Evolutionary conservation across 768 basidiomycete genomes (phyloP).

Genomic region (Solioccasus polychromus): DNA sequence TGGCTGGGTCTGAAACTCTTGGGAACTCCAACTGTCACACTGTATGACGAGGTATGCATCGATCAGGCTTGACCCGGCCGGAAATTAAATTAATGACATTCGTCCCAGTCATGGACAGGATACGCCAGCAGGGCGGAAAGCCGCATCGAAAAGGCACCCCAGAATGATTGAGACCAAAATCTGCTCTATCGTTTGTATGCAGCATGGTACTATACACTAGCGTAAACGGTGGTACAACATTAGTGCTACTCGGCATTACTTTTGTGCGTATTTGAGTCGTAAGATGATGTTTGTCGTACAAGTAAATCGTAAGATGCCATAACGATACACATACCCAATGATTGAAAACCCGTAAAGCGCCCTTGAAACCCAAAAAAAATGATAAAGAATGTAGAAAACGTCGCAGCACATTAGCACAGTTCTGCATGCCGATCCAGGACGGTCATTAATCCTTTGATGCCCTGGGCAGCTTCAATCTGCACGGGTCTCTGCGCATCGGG

Average conservation of each 20-base stretch:
- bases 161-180: slow-evolving; percentile 4
- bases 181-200: slow-evolving; percentile 3
- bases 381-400: not conserved
- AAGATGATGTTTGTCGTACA: slow-evolving; percentile 17
- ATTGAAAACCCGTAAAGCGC: slow-evolving; percentile 16
- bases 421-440: slow-evolving; percentile 33
- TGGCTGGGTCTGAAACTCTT: slow-evolving; percentile 89
- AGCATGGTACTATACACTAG: slow-evolving; percentile 20
- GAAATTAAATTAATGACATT: slow-evolving; percentile 14
- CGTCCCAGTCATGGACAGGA: slow-evolving; percentile 90
- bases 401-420: slow-evolving; percentile 16
- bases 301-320: slow-evolving; percentile 6
- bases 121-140: slow-evolving; percentile 79
- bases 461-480: slow-evolving; percentile 33
- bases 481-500: slow-evolving; percentile 39
- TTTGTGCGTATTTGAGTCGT: slow-evolving; percentile 9
- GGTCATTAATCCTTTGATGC: slow-evolving; percentile 37
- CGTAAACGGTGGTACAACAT: slow-evolving; percentile 30
- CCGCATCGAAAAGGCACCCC: slow-evolving; percentile 56
- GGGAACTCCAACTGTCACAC: slow-evolving; percentile 54
- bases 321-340: slow-evolving; percentile 21
- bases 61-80: slow-evolving; percentile 8
- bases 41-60: slow-evolving; percentile 88
- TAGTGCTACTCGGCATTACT: slow-evolving; percentile 17
- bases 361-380: slow-evolving; percentile 11